Evolutionary conservation across 345 rosid genomes (phyloP), one percentile per base, ranked within the genome.

Genomic region (Salix arbutifolia): DNA sequence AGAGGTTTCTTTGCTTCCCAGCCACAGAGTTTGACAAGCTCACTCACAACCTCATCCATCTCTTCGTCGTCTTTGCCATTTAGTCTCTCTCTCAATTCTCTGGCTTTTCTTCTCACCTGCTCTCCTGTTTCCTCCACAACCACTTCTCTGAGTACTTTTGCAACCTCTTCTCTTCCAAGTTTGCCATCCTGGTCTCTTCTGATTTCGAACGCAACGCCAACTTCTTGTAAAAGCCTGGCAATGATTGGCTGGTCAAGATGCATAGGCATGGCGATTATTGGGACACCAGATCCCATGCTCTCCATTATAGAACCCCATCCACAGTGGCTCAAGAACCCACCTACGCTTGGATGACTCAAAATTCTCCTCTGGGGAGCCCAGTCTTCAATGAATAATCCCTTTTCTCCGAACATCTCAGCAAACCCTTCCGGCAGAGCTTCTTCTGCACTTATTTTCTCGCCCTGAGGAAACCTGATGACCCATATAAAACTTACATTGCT

Each of bases 241-340:
- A 84, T 86, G 11, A 77, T 0, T 10, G 82, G 85, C 65, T 84
- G 85, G 70, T 84, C 87, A 14, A 80, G 40, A 12, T 80, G 81
- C 84, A 84, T 75, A 0, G 86, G 87, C 83, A 80, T 56, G n/a
- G 85, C 83, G 1, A 87, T 62, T 17, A 85, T 77, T 19, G 86
- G 86, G 5, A 83, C 77, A 6, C 87, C 85, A 18, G 26, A 48
- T 42, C 61, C 66, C 71, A 87, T 73, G 67, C 82, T 76, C 71
- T 87, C 90, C 78, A 85, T 76, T 56, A 81, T 76, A 1, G 88
- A 85, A 67, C 84, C 81, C 90, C 86, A 85, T 16, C 88, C 86
- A 18, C 84, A 83, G 11, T 87, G 86, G 38, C 81, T 84, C 73
- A 87, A 74, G 66, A 85, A 87, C 21, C 85, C 85, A 3, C 86